These are phyloP conservation scores for Ogataea pilisensis DNA, from an alignment of 805 yeast species.

Conservation along the genomic window DNA sequence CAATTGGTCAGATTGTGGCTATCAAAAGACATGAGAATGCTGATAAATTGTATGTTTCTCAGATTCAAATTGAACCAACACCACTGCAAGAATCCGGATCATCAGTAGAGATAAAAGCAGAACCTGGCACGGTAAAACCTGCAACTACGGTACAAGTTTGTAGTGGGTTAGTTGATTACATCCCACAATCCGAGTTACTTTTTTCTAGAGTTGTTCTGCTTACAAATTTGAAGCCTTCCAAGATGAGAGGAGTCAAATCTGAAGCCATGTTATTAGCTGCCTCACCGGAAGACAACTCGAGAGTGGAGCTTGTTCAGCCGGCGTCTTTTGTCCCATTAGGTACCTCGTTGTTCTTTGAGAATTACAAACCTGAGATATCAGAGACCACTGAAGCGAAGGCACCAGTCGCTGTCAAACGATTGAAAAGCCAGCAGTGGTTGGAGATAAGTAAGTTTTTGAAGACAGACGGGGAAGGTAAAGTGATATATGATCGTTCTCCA, in stretches of 20 bases:
- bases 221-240: conserved; percentile 55
- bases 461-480: conserved; percentile 31
- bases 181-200: conserved; percentile 37
- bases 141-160: conserved; percentile 40
- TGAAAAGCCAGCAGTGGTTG: conserved; percentile 35
- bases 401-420: conserved; percentile 25
- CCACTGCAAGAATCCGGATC: background rate
- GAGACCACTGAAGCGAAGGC: conserved; percentile 1
- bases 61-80: conserved; percentile 32
- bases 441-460: conserved; percentile 28
- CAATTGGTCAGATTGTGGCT: conserved; percentile 46
- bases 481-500: conserved; percentile 20
- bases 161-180: conserved; percentile 50
- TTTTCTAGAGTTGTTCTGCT: conserved; percentile 46
- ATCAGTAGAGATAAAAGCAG: background rate
- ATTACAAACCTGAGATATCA: conserved; percentile 10
- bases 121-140: background rate
- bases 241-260: conserved; percentile 58
- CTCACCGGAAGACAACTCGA: conserved; percentile 13
- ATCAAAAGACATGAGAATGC: conserved; percentile 53
- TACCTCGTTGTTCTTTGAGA: conserved; percentile 35
- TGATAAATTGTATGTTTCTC: conserved; percentile 54
- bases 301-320: conserved; percentile 46
- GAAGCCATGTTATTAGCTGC: conserved; percentile 71
- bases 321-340: conserved; percentile 39